phyloP scores from a whole-genome alignment of 306 rosid genomes.

The Malus sieversii region DNA sequence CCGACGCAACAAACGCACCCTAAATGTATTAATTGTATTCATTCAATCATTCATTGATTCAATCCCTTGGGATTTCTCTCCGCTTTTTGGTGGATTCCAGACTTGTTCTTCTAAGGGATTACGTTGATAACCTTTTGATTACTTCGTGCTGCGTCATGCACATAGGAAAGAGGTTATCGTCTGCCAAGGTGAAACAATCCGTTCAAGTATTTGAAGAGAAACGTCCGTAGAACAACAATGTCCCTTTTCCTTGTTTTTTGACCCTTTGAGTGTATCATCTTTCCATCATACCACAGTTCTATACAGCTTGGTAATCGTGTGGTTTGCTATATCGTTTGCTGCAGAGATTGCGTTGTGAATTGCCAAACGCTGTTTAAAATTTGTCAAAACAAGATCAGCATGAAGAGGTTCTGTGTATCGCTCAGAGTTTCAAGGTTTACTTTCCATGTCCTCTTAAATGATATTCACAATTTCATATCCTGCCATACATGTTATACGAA shows the following conservation, averaged over 20 bases:
- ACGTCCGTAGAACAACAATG: background rate
- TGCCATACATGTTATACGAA: background rate
- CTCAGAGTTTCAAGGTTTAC: slow-evolving; percentile 21
- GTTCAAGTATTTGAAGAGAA: background rate
- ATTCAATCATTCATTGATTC: no score
- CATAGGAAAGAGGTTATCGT: no score
- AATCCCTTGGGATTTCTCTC: no score
- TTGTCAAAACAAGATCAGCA: slow-evolving; percentile 38
- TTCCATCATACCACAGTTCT: background rate
- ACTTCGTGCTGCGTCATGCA: no score
- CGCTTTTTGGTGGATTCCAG: no score
- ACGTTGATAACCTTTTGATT: no score
- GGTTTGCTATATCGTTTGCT: background rate
- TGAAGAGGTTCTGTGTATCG: slow-evolving; percentile 23
- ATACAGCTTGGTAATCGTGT: background rate
- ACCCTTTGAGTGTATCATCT: background rate
- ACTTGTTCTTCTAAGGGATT: no score
- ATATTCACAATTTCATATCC: background rate
- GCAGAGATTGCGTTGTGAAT: slow-evolving; percentile 80
- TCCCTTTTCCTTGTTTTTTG: background rate
- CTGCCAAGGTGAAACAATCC: background rate
- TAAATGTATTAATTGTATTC: no score
- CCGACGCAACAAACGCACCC: no score
- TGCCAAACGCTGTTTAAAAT: slow-evolving; percentile 61
- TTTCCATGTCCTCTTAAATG: background rate